phyloP scores from a whole-genome alignment of 139 green algal species.

The Volvox reticuliferus region DNA sequence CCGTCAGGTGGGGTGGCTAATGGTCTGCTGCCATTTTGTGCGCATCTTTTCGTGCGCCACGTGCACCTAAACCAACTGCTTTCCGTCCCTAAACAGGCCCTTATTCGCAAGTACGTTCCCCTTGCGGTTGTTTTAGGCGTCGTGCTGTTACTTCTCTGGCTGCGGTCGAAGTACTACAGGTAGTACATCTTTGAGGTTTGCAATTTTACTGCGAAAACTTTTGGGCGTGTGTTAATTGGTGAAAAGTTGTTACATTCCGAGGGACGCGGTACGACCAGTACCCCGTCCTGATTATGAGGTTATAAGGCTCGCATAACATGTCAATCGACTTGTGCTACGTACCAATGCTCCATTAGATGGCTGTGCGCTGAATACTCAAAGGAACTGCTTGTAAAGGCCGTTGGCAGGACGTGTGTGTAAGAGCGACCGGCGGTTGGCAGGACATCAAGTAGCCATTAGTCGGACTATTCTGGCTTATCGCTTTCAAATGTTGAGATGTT shows the following conservation, averaged over 20 bases:
- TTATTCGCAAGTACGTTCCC: constrained; percentile 96
- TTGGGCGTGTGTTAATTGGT: too few species aligned
- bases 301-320: too few species aligned
- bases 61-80: background rate
- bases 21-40: background rate
- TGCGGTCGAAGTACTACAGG: constrained; percentile 68
- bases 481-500: constrained; percentile 55
- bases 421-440: too few species aligned
- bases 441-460: background rate
- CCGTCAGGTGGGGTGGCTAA: constrained; percentile 57
- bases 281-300: too few species aligned
- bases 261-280: too few species aligned
- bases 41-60: background rate
- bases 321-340: too few species aligned
- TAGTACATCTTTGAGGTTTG: background rate
- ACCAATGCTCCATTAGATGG: too few species aligned
- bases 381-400: too few species aligned
- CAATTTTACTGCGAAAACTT: too few species aligned
- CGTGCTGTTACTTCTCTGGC: constrained; percentile 80
- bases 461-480: constrained; percentile 1
- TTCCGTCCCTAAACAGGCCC: constrained; percentile 71
- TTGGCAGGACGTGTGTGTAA: too few species aligned
- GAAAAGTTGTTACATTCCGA: too few species aligned
- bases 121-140: constrained; percentile 80
- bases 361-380: too few species aligned